phyloP scores from a whole-genome alignment of 306 rosid species.

The Arachis stenosperma region DNA sequence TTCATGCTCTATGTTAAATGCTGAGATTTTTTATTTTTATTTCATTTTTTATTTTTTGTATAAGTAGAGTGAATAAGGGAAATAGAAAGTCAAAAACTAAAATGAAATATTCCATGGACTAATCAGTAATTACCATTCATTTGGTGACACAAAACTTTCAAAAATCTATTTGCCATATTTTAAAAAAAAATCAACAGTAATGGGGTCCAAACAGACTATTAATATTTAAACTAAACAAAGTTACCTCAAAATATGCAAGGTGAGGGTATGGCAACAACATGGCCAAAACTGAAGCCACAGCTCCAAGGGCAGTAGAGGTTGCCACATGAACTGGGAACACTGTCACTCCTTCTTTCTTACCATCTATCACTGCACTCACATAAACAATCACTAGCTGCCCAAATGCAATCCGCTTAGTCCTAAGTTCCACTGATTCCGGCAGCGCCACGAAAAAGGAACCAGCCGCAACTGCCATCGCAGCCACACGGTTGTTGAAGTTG shows the following conservation, averaged over 20 bases:
- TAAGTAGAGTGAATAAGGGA: no score
- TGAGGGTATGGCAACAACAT: conserved; percentile 71
- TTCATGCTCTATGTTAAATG: not conserved
- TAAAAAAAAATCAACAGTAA: no score
- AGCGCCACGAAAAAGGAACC: conserved; percentile 62
- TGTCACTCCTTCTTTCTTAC: conserved; percentile 42
- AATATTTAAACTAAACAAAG: not conserved
- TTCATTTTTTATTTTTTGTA: no score
- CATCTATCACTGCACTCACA: conserved; percentile 61
- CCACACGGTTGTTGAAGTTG: conserved; percentile 33
- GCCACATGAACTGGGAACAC: conserved; percentile 63
- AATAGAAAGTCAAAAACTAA: no score
- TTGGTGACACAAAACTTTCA: no score
- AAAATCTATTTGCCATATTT: no score
- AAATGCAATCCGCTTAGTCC: conserved; percentile 69
- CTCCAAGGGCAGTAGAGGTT: conserved; percentile 67
- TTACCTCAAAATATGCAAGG: conserved; percentile 57
- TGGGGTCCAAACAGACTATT: no score
- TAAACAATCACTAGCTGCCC: conserved; percentile 76
- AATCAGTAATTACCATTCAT: no score
- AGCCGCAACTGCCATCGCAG: conserved; percentile 45
- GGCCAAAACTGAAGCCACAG: conserved; percentile 67
- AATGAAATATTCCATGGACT: no score
- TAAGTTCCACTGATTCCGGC: conserved; percentile 60
- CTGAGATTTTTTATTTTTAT: not conserved